phyloP scores from a whole-genome alignment of 129 eudicot species.

The Logfia minima region DNA sequence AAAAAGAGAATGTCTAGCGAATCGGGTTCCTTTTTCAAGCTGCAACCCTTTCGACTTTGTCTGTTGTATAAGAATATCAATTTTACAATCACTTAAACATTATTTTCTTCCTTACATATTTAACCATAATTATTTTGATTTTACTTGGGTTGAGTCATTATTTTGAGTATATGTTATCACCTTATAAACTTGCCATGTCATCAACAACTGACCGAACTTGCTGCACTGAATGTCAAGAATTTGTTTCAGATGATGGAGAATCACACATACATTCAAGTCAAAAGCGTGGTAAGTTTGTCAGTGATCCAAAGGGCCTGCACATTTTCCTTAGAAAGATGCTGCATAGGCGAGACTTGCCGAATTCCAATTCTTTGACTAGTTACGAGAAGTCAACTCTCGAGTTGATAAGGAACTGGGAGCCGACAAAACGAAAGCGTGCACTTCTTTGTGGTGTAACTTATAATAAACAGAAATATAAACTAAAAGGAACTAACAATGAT shows the following conservation, averaged over 20 bases:
- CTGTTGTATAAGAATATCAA: background rate
- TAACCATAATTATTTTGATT: background rate
- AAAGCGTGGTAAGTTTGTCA: background rate
- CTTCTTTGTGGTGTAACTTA: slow-evolving; percentile 76
- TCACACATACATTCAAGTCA: background rate
- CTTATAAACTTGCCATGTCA: slow-evolving; percentile 15
- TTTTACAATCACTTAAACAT: background rate
- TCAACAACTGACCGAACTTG: slow-evolving; percentile 13
- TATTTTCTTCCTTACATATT: background rate
- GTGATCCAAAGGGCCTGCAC: slow-evolving; percentile 26
- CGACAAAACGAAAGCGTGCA: slow-evolving; percentile 58
- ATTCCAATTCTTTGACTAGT: slow-evolving; percentile 10
- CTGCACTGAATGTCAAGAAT: slow-evolving; percentile 37
- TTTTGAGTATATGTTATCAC: slow-evolving; percentile 5
- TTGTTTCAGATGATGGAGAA: slow-evolving; percentile 18
- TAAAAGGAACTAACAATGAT: slow-evolving; percentile 63
- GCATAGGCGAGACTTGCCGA: background rate
- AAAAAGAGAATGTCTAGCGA: background rate
- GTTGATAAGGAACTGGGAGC: slow-evolving; percentile 35
- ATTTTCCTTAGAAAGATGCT: slow-evolving; percentile 9
- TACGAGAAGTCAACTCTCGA: slow-evolving; percentile 18
- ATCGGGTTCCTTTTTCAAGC: slow-evolving; percentile 8
- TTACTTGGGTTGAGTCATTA: background rate
- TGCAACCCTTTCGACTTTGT: slow-evolving; percentile 4
- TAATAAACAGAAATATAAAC: slow-evolving; percentile 50